phyloP scores from a whole-genome alignment of 768 basidiomycete genomes.

The Suillus discolor region DNA sequence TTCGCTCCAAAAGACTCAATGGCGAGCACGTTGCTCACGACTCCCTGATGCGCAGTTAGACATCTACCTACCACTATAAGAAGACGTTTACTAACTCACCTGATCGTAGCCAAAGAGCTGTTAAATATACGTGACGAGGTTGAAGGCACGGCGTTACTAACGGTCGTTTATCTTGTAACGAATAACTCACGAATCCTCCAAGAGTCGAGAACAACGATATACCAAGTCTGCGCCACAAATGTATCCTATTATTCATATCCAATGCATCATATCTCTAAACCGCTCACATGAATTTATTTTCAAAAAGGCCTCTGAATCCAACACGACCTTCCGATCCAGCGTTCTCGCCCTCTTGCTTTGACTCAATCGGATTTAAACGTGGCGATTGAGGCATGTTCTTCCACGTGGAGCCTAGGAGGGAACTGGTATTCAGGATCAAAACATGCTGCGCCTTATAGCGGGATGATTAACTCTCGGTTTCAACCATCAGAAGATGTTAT shows the following conservation, averaged over 20 bases:
- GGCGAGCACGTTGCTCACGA: slow-evolving; percentile 37
- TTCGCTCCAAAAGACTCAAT: slow-evolving; percentile 38
- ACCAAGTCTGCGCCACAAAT: slow-evolving; percentile 23
- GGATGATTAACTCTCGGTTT: not conserved
- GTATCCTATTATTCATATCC: slow-evolving; percentile 3
- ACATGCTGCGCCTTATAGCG: not conserved
- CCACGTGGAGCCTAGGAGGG: not conserved
- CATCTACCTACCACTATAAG: not conserved
- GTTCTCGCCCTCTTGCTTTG: not conserved
- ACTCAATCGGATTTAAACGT: not conserved
- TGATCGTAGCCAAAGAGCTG: slow-evolving; percentile 38
- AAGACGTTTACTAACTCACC: slow-evolving; percentile 14
- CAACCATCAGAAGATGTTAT: not conserved
- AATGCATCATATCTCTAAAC: not conserved
- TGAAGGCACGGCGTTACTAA: not conserved
- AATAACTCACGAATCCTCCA: slow-evolving; percentile 33
- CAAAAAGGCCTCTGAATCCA: slow-evolving; percentile 33
- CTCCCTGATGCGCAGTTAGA: slow-evolving; percentile 22
- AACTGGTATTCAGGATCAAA: not conserved
- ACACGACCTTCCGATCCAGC: slow-evolving; percentile 23
- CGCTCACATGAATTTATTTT: slow-evolving; percentile 32
- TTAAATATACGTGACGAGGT: not conserved
- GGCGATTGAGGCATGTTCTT: not conserved
- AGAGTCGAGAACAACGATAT: slow-evolving; percentile 34
- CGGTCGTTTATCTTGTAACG: not conserved